Percentiles rank a stretch among this genome's conserved stretches.
Evolutionary conservation across 139 green algal genomes (phyloP).

Genomic region (Haematococcus lacustris): DNA sequence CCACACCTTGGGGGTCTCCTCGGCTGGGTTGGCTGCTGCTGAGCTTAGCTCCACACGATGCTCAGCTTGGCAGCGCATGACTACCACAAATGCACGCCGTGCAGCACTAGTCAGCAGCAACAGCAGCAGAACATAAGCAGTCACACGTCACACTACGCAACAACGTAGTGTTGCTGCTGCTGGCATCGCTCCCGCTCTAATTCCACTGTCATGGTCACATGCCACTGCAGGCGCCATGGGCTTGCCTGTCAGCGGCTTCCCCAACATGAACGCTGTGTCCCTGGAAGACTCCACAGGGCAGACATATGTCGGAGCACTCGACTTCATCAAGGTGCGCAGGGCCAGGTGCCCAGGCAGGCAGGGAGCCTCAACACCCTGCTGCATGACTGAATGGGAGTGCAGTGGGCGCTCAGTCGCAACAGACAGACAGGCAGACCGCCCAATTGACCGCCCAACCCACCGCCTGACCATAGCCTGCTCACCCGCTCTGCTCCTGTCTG

Average conservation of each 20-base stretch:
- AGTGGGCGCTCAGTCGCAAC: neutral
- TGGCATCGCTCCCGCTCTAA: too few species aligned
- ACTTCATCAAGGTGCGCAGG: constrained; percentile 44
- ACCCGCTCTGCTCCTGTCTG: neutral
- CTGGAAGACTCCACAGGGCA: constrained; percentile 51
- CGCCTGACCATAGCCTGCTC: neutral
- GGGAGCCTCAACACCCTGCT: neutral
- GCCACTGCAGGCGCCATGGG: constrained; percentile 56
- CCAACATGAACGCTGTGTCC: constrained; percentile 68
- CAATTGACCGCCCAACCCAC: neutral
- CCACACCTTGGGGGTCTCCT: too few species aligned
- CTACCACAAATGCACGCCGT: too few species aligned
- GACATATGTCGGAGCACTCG: constrained; percentile 41
- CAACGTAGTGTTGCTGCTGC: too few species aligned
- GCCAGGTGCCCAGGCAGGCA: neutral
- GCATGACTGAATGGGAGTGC: neutral
- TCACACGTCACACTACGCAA: too few species aligned
- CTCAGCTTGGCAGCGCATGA: too few species aligned
- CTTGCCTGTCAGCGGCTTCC: constrained; percentile 61
- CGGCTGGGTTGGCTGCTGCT: too few species aligned
- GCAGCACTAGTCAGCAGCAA: too few species aligned
- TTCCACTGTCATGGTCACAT: neutral
- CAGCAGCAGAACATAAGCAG: too few species aligned
- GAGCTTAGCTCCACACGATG: too few species aligned
- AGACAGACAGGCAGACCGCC: neutral